Evolutionary conservation across 257 asterid species (phyloP).

Genomic region (Salvia hispanica): DNA sequence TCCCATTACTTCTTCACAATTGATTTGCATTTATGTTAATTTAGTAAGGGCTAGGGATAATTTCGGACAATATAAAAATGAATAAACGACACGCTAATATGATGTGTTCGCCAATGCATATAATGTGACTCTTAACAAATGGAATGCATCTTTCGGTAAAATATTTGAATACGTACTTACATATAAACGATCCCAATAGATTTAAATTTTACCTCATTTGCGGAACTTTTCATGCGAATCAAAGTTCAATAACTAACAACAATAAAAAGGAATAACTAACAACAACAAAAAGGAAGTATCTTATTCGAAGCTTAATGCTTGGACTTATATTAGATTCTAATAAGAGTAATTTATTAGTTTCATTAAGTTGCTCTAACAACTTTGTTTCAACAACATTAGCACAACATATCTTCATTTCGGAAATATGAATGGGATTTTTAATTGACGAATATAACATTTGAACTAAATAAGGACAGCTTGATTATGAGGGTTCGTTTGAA

Average conservation of each 20-base stretch:
- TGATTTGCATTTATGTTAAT: too few relatives aligned
- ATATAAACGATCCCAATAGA: too few relatives aligned
- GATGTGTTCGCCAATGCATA: too few relatives aligned
- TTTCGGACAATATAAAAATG: too few relatives aligned
- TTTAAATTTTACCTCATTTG: not conserved
- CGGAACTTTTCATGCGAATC: too few relatives aligned
- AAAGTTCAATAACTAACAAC: not conserved
- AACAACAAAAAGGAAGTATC: not conserved
- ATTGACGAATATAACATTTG: conserved; percentile 25
- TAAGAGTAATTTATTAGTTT: not conserved
- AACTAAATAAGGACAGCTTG: conserved; percentile 3
- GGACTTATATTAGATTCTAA: not conserved
- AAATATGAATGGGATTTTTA: not conserved
- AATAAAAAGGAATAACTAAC: too few relatives aligned
- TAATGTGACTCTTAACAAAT: too few relatives aligned
- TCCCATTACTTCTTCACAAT: too few relatives aligned
- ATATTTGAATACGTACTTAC: too few relatives aligned
- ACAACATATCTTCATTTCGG: not conserved
- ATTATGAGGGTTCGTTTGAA: not conserved
- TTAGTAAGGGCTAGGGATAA: too few relatives aligned
- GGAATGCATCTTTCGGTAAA: too few relatives aligned
- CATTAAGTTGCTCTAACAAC: not conserved
- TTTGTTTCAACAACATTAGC: not conserved
- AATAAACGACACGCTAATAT: too few relatives aligned
- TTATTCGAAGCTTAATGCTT: not conserved